phyloP scores from a whole-genome alignment of 805 yeast genomes.

The Teunomyces atbi region DNA sequence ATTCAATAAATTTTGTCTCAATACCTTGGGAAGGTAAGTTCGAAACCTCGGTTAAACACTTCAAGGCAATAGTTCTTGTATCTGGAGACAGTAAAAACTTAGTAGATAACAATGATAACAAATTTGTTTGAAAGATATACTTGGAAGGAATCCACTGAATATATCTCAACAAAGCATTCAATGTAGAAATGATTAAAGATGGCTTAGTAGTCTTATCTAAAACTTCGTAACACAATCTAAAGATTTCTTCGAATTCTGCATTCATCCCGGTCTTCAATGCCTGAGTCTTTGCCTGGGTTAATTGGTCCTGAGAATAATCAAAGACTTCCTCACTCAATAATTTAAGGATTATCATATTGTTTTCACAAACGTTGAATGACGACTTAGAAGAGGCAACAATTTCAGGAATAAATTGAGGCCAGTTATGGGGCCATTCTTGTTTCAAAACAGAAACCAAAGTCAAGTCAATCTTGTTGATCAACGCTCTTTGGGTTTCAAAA shows the following conservation, averaged over 20 bases:
- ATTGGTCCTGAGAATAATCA: conserved; percentile 91
- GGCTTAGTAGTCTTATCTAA: conserved; percentile 86
- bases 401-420: conserved; percentile 98
- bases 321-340: conserved; percentile 93
- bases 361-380: conserved; percentile 92
- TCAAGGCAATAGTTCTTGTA: conserved; percentile 80
- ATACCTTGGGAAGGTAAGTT: conserved; percentile 55
- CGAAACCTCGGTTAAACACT: conserved; percentile 91
- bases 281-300: conserved; percentile 93
- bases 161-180: conserved; percentile 78
- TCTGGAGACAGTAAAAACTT: conserved; percentile 77
- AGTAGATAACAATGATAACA: conserved; percentile 66
- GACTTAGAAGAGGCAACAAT: conserved; percentile 80
- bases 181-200: conserved; percentile 78
- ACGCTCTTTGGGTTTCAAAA: conserved; percentile 70
- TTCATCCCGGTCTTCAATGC: conserved; percentile 80
- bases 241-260: conserved; percentile 89
- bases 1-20: conserved; percentile 57
- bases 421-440: conserved; percentile 98
- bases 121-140: conserved; percentile 83
- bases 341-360: conserved; percentile 90
- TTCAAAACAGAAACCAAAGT: conserved; percentile 91
- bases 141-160: conserved; percentile 93
- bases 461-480: conserved; percentile 89
- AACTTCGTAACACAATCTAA: conserved; percentile 89